phyloP scores from a whole-genome alignment of 768 basidiomycete genomes.

The Pleurotus ostreatus region DNA sequence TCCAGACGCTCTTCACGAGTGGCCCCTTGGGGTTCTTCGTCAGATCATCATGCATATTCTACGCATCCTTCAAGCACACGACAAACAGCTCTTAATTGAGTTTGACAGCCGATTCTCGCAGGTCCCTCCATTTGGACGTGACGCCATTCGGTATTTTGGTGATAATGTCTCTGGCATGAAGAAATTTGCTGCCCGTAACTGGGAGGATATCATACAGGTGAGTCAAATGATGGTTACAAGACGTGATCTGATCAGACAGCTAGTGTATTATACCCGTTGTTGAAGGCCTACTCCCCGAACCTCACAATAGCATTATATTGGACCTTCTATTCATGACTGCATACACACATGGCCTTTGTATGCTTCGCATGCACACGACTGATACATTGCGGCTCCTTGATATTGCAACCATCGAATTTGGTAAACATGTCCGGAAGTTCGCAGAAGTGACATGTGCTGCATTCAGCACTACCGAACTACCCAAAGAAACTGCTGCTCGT shows the following conservation, averaged over 20 bases:
- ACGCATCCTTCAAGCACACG: constrained; percentile 9
- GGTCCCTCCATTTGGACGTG: constrained; percentile 13
- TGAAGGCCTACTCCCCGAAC: constrained; percentile 22
- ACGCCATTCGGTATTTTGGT: constrained; percentile 18
- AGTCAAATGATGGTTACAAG: not conserved
- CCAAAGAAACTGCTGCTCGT: constrained; percentile 15
- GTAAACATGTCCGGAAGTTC: constrained; percentile 15
- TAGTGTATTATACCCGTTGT: constrained; percentile 14
- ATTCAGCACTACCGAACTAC: constrained; percentile 17
- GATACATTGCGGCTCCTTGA: constrained; percentile 9
- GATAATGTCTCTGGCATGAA: constrained; percentile 17
- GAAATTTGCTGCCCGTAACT: constrained; percentile 21
- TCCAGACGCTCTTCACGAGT: constrained; percentile 11
- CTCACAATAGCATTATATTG: constrained; percentile 14
- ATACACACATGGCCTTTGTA: constrained; percentile 10
- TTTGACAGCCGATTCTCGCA: constrained; percentile 9
- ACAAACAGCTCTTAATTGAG: not conserved
- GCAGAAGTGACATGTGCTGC: constrained; percentile 7
- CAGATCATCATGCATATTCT: constrained; percentile 1
- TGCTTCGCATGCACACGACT: constrained; percentile 19
- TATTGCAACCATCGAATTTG: constrained; percentile 9
- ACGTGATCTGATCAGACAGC: not conserved
- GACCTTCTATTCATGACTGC: constrained; percentile 17
- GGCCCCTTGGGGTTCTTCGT: not conserved
- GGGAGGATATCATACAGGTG: constrained; percentile 27